These are phyloP conservation scores for Exophiala lecanii-corni DNA, from an alignment of 2,329 filamentous ascomycete species.

Conservation along the genomic window DNA sequence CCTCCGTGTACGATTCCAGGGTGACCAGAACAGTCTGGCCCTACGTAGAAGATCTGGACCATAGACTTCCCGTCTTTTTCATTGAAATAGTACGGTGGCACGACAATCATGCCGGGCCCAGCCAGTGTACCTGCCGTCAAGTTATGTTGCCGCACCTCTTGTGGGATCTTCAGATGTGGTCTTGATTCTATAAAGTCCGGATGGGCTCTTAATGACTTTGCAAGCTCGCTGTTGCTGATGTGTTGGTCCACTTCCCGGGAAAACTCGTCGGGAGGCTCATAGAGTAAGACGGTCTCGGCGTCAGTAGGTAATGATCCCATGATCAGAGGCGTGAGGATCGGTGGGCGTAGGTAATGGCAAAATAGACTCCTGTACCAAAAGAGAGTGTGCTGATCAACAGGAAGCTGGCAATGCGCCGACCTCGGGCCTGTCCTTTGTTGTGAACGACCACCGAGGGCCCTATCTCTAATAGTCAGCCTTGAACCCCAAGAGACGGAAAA, in stretches of 20 bases:
- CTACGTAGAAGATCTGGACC: slow-evolving; percentile 72
- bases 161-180: slow-evolving; percentile 82
- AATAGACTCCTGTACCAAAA: slow-evolving; percentile 22
- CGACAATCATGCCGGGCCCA: slow-evolving; percentile 69
- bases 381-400: slow-evolving; percentile 24
- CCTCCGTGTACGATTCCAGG: slow-evolving; percentile 88
- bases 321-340: slow-evolving; percentile 26
- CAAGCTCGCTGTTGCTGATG: slow-evolving; percentile 72
- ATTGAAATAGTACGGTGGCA: slow-evolving; percentile 74
- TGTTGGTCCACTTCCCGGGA: slow-evolving; percentile 61
- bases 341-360: slow-evolving; percentile 24
- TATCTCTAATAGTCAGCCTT: too few relatives aligned
- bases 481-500: too few relatives aligned
- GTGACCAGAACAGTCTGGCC: slow-evolving; percentile 77
- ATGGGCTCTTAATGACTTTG: slow-evolving; percentile 61
- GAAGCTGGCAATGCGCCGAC: slow-evolving; percentile 22
- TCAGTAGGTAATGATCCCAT: slow-evolving; percentile 54
- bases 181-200: slow-evolving; percentile 68
- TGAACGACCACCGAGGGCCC: slow-evolving; percentile 25
- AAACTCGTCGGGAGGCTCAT: slow-evolving; percentile 51
- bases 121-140: slow-evolving; percentile 76
- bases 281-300: slow-evolving; percentile 67
- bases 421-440: slow-evolving; percentile 19
- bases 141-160: slow-evolving; percentile 63
- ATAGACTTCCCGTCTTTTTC: slow-evolving; percentile 66